phyloP scores from a whole-genome alignment of 139 green algal genomes.

The Tetraselmis striata region DNA sequence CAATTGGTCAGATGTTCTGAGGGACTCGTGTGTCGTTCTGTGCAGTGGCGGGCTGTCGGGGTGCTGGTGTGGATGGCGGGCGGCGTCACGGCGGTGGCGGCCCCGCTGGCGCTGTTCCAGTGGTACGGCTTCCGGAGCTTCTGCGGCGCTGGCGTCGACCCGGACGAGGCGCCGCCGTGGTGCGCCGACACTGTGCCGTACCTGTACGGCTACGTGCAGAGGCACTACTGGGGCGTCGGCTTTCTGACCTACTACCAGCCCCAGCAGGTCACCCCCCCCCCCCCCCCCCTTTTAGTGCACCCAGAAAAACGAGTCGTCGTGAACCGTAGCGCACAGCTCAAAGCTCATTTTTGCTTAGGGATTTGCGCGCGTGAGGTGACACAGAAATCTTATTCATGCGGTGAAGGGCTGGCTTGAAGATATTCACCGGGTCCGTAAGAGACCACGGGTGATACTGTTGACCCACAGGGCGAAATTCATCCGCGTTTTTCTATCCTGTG shows the following conservation, averaged over 20 bases:
- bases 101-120: constrained; percentile 15
- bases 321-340: too few relatives aligned
- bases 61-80: background rate
- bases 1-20: too few relatives aligned
- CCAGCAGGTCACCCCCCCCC: constrained; percentile 36
- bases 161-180: constrained; percentile 40
- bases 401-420: too few relatives aligned
- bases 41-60: too few relatives aligned
- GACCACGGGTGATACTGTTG: too few relatives aligned
- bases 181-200: constrained; percentile 46
- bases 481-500: too few relatives aligned
- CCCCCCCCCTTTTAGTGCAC: background rate
- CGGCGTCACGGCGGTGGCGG: background rate
- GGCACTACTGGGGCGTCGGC: constrained; percentile 79
- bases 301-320: background rate
- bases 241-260: constrained; percentile 62
- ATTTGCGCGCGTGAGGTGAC: too few relatives aligned
- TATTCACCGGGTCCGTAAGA: background rate
- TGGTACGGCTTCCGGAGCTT: constrained; percentile 31
- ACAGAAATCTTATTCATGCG: too few relatives aligned
- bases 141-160: constrained; percentile 10
- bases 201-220: constrained; percentile 78
- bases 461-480: too few relatives aligned
- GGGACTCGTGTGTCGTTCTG: too few relatives aligned
- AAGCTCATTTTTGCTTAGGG: background rate